These are phyloP conservation scores for Neofusicoccum sp. DNA, from an alignment of 2,329 filamentous ascomycete species.

Conservation along the genomic window DNA sequence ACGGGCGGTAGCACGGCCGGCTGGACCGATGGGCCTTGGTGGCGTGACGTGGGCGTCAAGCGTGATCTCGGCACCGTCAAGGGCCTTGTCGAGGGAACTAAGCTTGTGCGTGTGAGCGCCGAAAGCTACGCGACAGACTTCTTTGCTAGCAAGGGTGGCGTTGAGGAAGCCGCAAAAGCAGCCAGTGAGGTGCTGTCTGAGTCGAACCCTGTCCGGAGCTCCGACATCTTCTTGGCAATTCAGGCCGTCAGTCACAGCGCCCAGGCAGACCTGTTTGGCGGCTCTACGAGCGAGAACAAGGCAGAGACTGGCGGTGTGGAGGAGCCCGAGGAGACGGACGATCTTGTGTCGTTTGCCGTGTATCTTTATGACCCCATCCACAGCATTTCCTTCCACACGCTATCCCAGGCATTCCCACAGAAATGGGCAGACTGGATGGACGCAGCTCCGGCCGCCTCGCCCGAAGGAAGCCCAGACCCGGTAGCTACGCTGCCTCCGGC, in stretches of 20 bases:
- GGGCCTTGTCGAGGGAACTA: constrained; percentile 81
- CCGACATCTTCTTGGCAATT: constrained; percentile 92
- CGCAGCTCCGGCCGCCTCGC: constrained; percentile 50
- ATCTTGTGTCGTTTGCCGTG: constrained; percentile 70
- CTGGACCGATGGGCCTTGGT: constrained; percentile 97
- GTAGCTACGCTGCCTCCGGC: constrained; percentile 66
- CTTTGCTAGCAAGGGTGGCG: constrained; percentile 72
- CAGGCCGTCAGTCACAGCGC: constrained; percentile 73
- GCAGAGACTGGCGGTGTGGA: constrained; percentile 54
- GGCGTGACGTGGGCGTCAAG: constrained; percentile 68
- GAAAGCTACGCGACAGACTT: constrained; percentile 86
- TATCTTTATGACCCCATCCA: constrained; percentile 88
- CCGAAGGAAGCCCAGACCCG: constrained; percentile 33
- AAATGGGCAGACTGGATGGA: constrained; percentile 94
- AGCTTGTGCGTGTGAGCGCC: constrained; percentile 83
- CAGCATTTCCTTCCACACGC: constrained; percentile 77
- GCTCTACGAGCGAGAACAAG: constrained; percentile 56
- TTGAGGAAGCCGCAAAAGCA: constrained; percentile 75
- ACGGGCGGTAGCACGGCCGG: constrained; percentile 52
- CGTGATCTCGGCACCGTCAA: constrained; percentile 78
- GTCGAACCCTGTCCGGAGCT: constrained; percentile 84
- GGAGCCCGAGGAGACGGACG: constrained; percentile 58
- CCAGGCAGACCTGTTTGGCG: constrained; percentile 65
- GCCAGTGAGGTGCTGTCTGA: constrained; percentile 78
- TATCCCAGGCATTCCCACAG: constrained; percentile 79